These are phyloP conservation scores for Delonix regia DNA, from an alignment of 306 rosid species.

Conservation along the genomic window DNA sequence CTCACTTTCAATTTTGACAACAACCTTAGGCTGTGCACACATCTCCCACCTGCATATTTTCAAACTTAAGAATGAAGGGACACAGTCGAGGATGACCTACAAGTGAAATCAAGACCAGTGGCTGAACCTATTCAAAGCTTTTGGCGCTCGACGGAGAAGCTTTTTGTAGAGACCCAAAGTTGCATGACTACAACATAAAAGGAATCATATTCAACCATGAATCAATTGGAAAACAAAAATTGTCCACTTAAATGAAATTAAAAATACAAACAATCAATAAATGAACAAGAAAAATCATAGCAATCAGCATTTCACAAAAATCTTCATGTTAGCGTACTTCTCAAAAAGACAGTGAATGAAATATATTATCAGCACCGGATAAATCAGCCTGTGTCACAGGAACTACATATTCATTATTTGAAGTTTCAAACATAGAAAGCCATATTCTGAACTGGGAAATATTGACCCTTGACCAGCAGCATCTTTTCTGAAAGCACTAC, in stretches of 20 bases:
- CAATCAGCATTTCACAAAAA: neutral
- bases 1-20: constrained; percentile 90
- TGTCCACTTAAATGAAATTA: neutral
- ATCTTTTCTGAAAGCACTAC: neutral
- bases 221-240: neutral
- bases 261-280: constrained; percentile 4
- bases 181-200: constrained; percentile 68
- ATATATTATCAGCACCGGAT: neutral
- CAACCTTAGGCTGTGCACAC: constrained; percentile 97
- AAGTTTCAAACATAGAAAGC: constrained; percentile 7
- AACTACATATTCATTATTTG: neutral
- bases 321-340: constrained; percentile 21
- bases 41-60: constrained; percentile 85
- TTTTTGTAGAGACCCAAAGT: constrained; percentile 93
- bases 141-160: constrained; percentile 80
- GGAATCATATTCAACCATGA: constrained; percentile 3
- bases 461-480: neutral
- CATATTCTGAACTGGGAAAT: neutral
- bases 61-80: constrained; percentile 14
- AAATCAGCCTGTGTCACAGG: constrained; percentile 3
- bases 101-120: neutral
- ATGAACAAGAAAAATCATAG: constrained; percentile 21
- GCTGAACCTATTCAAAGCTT: constrained; percentile 74
- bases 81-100: neutral
- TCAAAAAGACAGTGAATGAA: neutral